Evolutionary conservation across 176 grass and related monocot species (phyloP), one percentile per base, ranked within the genome.

Genomic region (Olyra latifolia): DNA sequence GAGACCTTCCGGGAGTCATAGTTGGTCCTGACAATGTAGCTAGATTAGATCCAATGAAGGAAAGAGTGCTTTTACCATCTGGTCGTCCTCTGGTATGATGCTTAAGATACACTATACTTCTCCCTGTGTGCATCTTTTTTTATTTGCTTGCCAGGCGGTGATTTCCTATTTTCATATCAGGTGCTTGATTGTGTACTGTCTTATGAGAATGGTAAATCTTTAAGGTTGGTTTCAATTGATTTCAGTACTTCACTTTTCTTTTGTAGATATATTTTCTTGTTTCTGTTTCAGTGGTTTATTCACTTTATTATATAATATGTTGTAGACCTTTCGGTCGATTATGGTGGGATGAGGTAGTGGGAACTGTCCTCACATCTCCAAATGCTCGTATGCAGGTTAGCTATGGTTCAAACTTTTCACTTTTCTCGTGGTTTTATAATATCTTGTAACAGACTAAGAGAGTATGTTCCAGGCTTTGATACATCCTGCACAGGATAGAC

Each of bases 271-370:
- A 55, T 53, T 62, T 59, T 59, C 25, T 50, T 41, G 22, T 83
- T 71, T 66, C 52, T 72, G 50, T 17, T 54, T 75, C 72, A 75
- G n/a, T 35, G 19, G 54, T 83, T 69, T 72, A 35, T 35, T 35
- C 32, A 35, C 32, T 35, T 2, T 35, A 41, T 50, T 72, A 20
- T 63, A 65, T 66, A 77, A 77, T 40, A 50, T 72, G 16, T 28
- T 92, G 9, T 65, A 98, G 95, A 83, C 90, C 95, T 69, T 98
- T 83, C 66, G 85, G 83, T 69, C 83, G 95, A 50, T 59, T 98
- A 43, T 98, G 92, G 92, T 94, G 95, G 95, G 95, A 98, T 66
- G 92, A 98, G 72, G 83, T 89, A 82, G 88, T 94, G n/a, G 85
- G 89, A 69, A 98, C 95, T 32, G 92, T 98, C 73, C 83, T 98